Conservation (phyloP, 2,329 filamentous ascomycete genomes). For the Neonectria faginata region DNA sequence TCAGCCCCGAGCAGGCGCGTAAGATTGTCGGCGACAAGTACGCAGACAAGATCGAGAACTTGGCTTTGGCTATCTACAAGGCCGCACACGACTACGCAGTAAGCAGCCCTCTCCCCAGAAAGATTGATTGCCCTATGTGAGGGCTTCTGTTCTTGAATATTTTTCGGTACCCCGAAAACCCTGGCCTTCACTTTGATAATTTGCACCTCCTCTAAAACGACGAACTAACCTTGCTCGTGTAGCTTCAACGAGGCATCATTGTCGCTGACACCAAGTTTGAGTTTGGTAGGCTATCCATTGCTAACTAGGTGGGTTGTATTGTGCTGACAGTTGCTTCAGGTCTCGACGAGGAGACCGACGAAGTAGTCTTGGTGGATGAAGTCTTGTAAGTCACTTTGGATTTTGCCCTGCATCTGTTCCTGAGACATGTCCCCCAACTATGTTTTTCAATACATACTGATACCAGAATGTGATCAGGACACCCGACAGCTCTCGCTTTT, state of each 20-base stretch:
- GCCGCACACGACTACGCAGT: constrained; percentile 20
- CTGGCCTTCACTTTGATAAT: not conserved
- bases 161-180: not conserved
- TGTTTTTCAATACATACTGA: not conserved
- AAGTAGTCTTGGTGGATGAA: not conserved
- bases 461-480: constrained; percentile 45
- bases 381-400: not conserved
- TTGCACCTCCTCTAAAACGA: not conserved
- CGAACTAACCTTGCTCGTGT: not conserved
- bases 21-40: constrained; percentile 52
- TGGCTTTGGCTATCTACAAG: constrained; percentile 50
- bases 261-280: not conserved
- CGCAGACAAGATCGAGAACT: constrained; percentile 47
- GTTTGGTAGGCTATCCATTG: not conserved
- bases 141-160: not conserved
- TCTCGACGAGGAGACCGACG: not conserved
- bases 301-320: not conserved
- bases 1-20: constrained; percentile 9
- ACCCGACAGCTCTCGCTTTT: constrained; percentile 21
- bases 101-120: not conserved
- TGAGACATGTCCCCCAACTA: not conserved
- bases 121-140: not conserved
- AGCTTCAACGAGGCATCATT: not conserved
- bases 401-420: not conserved
- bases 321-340: not conserved